Percentiles rank a stretch among this genome's conserved stretches.
Conservation (phyloP, 2,329 filamentous ascomycete species). For the Colletotrichum costaricense region DNA sequence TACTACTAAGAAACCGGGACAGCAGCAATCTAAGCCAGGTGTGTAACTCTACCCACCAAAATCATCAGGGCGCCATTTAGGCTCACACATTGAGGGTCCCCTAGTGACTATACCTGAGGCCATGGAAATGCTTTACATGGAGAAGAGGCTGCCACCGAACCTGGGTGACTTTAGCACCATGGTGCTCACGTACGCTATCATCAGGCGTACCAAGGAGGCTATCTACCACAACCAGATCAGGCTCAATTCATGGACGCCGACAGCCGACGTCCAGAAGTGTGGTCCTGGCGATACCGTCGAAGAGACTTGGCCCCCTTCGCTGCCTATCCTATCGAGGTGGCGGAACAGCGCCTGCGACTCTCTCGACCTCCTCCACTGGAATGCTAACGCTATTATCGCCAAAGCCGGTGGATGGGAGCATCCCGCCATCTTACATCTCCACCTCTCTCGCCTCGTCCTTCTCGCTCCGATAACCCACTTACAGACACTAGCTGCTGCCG, state of each 20-base stretch:
- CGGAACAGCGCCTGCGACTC: conserved; percentile 57
- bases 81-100: background rate
- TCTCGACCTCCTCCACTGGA: conserved; percentile 68
- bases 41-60: background rate
- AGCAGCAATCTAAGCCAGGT: background rate
- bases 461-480: conserved; percentile 61
- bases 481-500: conserved; percentile 44
- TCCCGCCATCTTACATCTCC: conserved; percentile 65
- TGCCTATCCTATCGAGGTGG: conserved; percentile 44
- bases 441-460: conserved; percentile 63
- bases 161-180: conserved; percentile 49
- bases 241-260: conserved; percentile 43
- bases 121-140: conserved; percentile 46
- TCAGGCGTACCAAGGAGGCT: conserved; percentile 46
- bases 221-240: conserved; percentile 40
- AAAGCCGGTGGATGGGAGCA: conserved; percentile 62
- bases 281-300: background rate
- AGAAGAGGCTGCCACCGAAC: conserved; percentile 44
- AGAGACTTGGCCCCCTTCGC: conserved; percentile 34
- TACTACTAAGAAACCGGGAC: background rate
- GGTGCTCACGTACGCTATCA: conserved; percentile 49
- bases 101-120: conserved; percentile 40
- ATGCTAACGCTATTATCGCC: conserved; percentile 63
- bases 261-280: conserved; percentile 17
- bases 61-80: background rate